Base-by-base conservation (phyloP, 2,329 filamentous ascomycete species). In the Fusarium sp. region DNA sequence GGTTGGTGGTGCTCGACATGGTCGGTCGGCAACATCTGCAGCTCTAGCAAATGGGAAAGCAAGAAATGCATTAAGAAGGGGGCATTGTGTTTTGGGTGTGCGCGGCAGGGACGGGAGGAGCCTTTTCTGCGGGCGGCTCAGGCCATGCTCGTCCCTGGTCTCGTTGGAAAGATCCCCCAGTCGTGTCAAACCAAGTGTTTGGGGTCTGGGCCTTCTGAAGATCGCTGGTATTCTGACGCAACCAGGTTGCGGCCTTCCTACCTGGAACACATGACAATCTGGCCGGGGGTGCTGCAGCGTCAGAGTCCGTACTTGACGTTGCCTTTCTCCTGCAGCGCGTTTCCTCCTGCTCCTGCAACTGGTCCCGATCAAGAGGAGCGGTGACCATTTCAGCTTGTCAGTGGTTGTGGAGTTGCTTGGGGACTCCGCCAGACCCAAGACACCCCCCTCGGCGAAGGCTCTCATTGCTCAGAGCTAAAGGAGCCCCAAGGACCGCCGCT, bases 61-160 rank as follows among this genome's bases (percentile, higher is more conserved):
- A 23, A 55, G 31, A 49, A 36, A 46, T 54, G 40, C 42, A 59
- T 54, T 36, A 16, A 23, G 62, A 64, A 49, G 67, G 67, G 58
- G 64, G 58, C 31, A 61, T 40, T 50, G 59, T 34, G 44, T 53
- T 50, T 66, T 68, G 65, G 70, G 73, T 59, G 61, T 58, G 62
- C 69, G 71, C 71, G 74, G 76, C 70, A 73, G 74, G 70, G 73
- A 76, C 77, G 77, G 77, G 77, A 78, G 69, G 76, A 78, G 74
- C 77, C 77, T 78, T 78, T 72, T 74, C 56, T 72, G 69, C 69
- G 73, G 74, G 64, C 68, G 68, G 71, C 61, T 65, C 61, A 67
- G 69, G 57, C 57, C 69, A 72, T 70, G 64, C 58, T 67, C 51
- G 65, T 70, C 56, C 64, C 67, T 65, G 36, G 69, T 65, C 58